A percentile compares a stretch with the other conserved stretches of the same genome.
phyloP scores from a whole-genome alignment of 257 asterid species.

The Striga asiatica region DNA sequence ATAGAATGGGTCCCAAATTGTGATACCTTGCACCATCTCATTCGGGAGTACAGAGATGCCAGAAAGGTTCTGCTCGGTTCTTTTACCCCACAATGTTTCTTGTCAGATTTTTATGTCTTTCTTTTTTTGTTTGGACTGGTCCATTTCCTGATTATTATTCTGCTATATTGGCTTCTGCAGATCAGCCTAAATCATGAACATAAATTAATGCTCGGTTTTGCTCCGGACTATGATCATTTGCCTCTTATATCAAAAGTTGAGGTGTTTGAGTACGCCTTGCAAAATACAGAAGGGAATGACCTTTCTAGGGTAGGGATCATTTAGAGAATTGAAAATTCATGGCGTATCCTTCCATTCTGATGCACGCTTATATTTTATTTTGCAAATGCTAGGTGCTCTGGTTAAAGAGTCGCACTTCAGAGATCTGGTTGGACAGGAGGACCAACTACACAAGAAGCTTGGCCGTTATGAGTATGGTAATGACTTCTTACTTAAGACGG shows the following conservation, averaged over 20 bases:
- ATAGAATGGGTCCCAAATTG: constrained; percentile 99
- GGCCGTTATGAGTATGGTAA: constrained; percentile 99
- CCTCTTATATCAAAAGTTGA: constrained; percentile 94
- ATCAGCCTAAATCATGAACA: constrained; percentile 95
- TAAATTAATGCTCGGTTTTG: constrained; percentile 89
- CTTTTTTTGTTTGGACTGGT: neutral
- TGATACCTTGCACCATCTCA: constrained; percentile 90
- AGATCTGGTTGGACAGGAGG: constrained; percentile 96
- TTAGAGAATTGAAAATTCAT: neutral
- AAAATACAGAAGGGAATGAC: constrained; percentile 95
- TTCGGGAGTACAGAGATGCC: constrained; percentile 95
- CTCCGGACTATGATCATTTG: constrained; percentile 94
- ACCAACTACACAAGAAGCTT: constrained; percentile 96
- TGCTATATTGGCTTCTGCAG: constrained; percentile 33
- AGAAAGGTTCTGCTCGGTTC: constrained; percentile 51
- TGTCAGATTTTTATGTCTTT: neutral
- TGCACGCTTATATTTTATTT: constrained; percentile 17
- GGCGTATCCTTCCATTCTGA: constrained; percentile 9
- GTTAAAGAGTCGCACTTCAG: constrained; percentile 99
- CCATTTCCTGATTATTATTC: constrained; percentile 17
- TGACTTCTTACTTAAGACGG: constrained; percentile 17
- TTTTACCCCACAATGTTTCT: neutral
- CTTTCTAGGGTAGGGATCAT: constrained; percentile 63
- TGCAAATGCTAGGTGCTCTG: constrained; percentile 64
- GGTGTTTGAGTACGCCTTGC: constrained; percentile 92